These are phyloP conservation scores for Phytophthora fragariae DNA, from an alignment of 352 stramenopile species.

Conservation along the genomic window DNA sequence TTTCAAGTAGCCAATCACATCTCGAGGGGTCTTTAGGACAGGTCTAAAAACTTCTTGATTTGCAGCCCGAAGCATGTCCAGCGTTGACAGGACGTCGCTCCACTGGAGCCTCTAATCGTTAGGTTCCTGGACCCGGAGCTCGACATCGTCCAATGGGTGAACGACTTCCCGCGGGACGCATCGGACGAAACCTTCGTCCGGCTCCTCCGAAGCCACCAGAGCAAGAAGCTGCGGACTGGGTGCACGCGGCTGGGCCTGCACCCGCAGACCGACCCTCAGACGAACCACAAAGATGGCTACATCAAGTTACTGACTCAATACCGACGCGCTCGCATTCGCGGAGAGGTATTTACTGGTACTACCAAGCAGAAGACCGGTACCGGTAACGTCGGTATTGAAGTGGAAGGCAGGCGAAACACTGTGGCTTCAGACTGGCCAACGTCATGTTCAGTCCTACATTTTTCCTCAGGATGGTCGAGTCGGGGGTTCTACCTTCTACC, in stretches of 20 bases:
- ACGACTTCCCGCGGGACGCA: constrained; percentile 12
- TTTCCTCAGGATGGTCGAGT: constrained; percentile 14
- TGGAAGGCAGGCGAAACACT: constrained; percentile 21
- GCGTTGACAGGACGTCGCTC: not conserved
- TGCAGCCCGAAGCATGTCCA: constrained; percentile 2
- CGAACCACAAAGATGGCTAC: constrained; percentile 27
- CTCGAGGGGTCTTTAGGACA: not conserved
- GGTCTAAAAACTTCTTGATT: not conserved
- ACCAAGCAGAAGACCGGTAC: constrained; percentile 4
- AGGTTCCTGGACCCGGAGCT: not conserved
- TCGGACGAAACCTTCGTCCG: constrained; percentile 18
- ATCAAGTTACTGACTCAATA: constrained; percentile 18
- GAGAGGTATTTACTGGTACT: constrained; percentile 15
- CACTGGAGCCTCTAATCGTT: not conserved
- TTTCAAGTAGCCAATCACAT: not conserved
- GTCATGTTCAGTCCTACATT: constrained; percentile 28
- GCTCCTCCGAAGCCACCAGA: not conserved
- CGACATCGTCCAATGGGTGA: constrained; percentile 7
- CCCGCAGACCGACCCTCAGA: constrained; percentile 19
- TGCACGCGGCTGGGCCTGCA: constrained; percentile 26
- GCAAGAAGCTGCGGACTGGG: constrained; percentile 12
- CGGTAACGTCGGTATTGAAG: not conserved
- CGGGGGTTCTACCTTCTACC: constrained; percentile 20
- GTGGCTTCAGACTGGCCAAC: constrained; percentile 23
- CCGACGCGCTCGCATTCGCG: constrained; percentile 15